These are phyloP conservation scores for Paxillus involutus DNA, from an alignment of 768 basidiomycete genomes.

Conservation along the genomic window DNA sequence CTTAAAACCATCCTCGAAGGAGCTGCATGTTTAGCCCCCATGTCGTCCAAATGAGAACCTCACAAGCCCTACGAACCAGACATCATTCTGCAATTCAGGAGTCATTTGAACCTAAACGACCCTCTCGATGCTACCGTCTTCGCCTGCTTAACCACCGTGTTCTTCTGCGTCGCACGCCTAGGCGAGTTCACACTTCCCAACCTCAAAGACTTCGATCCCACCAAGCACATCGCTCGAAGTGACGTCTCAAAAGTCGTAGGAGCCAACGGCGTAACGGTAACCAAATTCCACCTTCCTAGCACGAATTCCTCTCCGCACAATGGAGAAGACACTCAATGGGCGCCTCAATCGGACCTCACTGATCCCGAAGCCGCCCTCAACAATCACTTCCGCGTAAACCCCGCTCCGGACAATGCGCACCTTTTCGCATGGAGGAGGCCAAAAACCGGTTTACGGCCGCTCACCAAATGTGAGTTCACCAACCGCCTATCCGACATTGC, in stretches of 20 bases:
- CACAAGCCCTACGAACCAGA: background rate
- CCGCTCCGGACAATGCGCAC: too few relatives aligned
- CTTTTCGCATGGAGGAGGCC: too few relatives aligned
- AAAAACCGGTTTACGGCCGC: slow-evolving; percentile 11
- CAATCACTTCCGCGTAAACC: too few relatives aligned
- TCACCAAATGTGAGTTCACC: slow-evolving; percentile 30
- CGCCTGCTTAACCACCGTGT: background rate
- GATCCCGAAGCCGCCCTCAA: too few relatives aligned
- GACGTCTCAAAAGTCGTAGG: too few relatives aligned
- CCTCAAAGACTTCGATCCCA: too few relatives aligned
- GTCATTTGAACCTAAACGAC: background rate
- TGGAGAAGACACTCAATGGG: slow-evolving; percentile 18
- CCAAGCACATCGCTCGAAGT: too few relatives aligned
- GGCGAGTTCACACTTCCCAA: too few relatives aligned
- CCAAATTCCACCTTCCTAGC: too few relatives aligned
- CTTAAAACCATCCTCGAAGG: background rate
- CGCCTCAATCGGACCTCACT: slow-evolving; percentile 13
- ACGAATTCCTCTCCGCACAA: too few relatives aligned
- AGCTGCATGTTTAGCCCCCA: background rate
- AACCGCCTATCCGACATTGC: slow-evolving; percentile 11
- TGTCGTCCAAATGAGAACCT: background rate
- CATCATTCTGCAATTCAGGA: background rate
- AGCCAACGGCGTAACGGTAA: too few relatives aligned
- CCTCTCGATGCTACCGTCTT: background rate
- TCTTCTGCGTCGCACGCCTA: background rate